Base-by-base conservation (phyloP, 164 flowering plant species). In the Sedum album region DNA sequence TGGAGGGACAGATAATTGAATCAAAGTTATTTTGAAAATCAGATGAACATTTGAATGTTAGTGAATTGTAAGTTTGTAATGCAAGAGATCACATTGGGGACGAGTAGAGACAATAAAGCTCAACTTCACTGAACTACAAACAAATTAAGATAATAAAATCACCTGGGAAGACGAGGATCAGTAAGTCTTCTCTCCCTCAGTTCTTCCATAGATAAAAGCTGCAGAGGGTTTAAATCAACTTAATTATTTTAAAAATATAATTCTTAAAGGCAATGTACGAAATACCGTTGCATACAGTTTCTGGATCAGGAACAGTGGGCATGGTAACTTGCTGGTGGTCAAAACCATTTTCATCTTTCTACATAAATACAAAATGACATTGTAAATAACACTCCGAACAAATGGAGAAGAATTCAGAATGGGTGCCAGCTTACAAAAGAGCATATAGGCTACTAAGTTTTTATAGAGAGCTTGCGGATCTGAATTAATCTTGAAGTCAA, bases 261-360 rank as follows among this genome's bases (percentile, higher is more conserved):
- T 10, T 55, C 26, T n/a, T n/a, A n/a, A 53, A 20, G 60, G 28
- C 8, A 23, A 26, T 10, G 18, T 55, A 28, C 31, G 13, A 10
- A 11, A 26, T 26, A 25, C 17, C 1, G 25, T 10, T 9, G 44
- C 31, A 68, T 79, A 91, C 99, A 87, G 20, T 75, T 30, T 91
- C 97, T 62, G 99, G 99, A 72, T 77, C 72, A 70, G 92, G 91
- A 53, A 88, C 96, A 65, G 80, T 65, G 68, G 99, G 99, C 90
- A 90, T 91, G 57, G 46, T 70, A 68, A 74, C 83, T 57, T 71
- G 85, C 73, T 91, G 99, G 76, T 94, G 96, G 20, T 84, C 93
- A 83, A 87, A 94, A 17, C 90, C 90, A 25, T 68, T 41, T 76
- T 87, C 90, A 67, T 84, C 92, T 76, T 84, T 90, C 99, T 91